Percentiles rank a stretch among this genome's conserved stretches.
Evolutionary conservation across 2,329 filamentous ascomycete species (phyloP).

Genomic region (Fonsecaea erecta): DNA sequence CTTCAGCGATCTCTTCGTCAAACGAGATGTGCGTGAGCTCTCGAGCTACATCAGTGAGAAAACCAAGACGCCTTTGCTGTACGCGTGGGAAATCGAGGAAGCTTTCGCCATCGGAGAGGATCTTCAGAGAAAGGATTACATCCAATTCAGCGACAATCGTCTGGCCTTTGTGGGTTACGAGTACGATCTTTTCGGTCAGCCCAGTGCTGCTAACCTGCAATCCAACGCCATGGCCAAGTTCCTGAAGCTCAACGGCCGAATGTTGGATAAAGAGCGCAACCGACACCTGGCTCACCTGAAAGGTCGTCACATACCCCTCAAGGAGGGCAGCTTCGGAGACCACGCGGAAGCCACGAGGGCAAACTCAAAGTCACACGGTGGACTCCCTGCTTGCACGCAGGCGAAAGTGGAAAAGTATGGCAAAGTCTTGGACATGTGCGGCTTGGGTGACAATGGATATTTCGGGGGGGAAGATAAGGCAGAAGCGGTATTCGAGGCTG

Average conservation of each 20-base stretch:
- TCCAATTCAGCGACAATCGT: conserved; percentile 19
- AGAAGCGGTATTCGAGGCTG: conserved; percentile 22
- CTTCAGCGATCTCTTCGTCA: conserved; percentile 25
- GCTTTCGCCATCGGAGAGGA: conserved; percentile 18
- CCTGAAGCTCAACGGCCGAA: conserved; percentile 32
- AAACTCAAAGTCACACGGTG: background rate
- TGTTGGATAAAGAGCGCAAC: conserved; percentile 35
- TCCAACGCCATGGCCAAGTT: conserved; percentile 13
- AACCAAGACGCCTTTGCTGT: conserved; percentile 2
- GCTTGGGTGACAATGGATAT: conserved; percentile 19
- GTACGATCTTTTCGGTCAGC: conserved; percentile 2
- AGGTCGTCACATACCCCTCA: conserved; percentile 16
- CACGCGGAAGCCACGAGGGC: background rate
- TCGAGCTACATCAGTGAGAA: conserved; percentile 6
- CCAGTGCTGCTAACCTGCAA: background rate
- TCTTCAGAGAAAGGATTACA: conserved; percentile 24
- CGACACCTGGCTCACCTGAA: conserved; percentile 23
- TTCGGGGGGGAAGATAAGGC: conserved; percentile 29
- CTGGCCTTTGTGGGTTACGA: conserved; percentile 33
- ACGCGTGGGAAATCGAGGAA: background rate
- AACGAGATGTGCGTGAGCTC: background rate
- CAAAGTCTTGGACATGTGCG: conserved; percentile 11
- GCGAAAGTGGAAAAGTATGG: conserved; percentile 9
- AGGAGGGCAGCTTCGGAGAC: background rate
- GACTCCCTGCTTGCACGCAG: background rate